Evolutionary conservation across 495 filamentous ascomycete species (phyloP).

Genomic region (Annulohypoxylon bovei): DNA sequence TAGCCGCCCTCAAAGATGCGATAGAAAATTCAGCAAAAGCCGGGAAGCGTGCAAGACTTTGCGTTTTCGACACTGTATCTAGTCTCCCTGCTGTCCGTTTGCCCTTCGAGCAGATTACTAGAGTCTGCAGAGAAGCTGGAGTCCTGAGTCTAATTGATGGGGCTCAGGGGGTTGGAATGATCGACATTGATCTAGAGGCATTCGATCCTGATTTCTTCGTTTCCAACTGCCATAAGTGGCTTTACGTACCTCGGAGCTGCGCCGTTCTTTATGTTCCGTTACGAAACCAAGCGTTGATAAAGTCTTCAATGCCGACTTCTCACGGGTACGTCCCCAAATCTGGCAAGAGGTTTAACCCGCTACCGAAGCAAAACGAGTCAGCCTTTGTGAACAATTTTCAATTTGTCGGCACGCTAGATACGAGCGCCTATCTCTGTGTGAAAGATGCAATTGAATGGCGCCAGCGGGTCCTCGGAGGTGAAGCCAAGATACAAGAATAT

Average conservation of each 20-base stretch:
- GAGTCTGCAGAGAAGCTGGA: constrained; percentile 66
- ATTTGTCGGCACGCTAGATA: constrained; percentile 80
- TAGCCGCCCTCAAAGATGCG: constrained; percentile 57
- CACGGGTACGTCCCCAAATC: constrained; percentile 62
- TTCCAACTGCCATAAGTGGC: constrained; percentile 86
- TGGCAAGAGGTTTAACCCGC: constrained; percentile 54
- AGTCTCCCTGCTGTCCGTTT: constrained; percentile 76
- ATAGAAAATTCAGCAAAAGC: constrained; percentile 52
- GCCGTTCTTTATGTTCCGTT: constrained; percentile 78
- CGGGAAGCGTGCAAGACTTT: constrained; percentile 60
- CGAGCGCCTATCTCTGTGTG: constrained; percentile 74
- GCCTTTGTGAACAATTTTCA: constrained; percentile 77
- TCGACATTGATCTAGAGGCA: constrained; percentile 68
- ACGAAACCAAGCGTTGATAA: constrained; percentile 75
- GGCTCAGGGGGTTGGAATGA: constrained; percentile 78
- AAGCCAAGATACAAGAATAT: constrained; percentile 72
- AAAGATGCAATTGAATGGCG: constrained; percentile 76
- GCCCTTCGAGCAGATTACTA: constrained; percentile 73
- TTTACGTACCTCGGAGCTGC: constrained; percentile 77
- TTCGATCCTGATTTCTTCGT: constrained; percentile 80
- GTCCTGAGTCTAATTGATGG: constrained; percentile 71
- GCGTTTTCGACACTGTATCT: constrained; percentile 79
- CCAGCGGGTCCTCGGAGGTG: constrained; percentile 74
- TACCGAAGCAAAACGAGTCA: constrained; percentile 58
- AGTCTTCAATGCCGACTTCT: constrained; percentile 73